Conservation (phyloP, 2,329 filamentous ascomycete species). For the Beauveria australis region DNA sequence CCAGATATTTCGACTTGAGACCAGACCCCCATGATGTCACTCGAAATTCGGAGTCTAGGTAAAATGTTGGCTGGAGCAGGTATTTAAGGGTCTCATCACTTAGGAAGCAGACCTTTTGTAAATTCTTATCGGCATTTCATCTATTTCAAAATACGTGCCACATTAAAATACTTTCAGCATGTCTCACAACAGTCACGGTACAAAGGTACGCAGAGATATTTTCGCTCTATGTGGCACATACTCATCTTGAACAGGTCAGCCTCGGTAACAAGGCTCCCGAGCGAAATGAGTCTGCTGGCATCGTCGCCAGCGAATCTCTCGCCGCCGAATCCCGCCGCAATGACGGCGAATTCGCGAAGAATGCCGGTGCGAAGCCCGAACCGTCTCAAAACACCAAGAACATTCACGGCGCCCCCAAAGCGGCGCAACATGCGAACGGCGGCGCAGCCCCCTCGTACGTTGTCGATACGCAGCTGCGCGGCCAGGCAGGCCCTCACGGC, state of each 20-base stretch:
- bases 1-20: neutral
- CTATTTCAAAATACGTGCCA: neutral
- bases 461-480: conserved; percentile 23
- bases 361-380: conserved; percentile 38
- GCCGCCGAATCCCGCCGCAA: conserved; percentile 61
- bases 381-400: neutral
- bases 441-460: conserved; percentile 31
- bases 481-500: conserved; percentile 30
- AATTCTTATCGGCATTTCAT: neutral
- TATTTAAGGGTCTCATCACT: neutral
- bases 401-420: conserved; percentile 10
- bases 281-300: conserved; percentile 54
- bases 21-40: neutral
- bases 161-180: neutral
- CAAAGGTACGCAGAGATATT: neutral
- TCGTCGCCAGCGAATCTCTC: conserved; percentile 60
- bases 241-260: conserved; percentile 30
- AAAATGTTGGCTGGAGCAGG: neutral
- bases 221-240: neutral
- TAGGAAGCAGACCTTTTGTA: neutral
- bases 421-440: conserved; percentile 9
- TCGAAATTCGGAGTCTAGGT: neutral
- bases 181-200: neutral
- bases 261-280: conserved; percentile 38
- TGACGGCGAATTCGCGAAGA: conserved; percentile 53